Percentiles rank a stretch among this genome's conserved stretches.
Conservation (phyloP, 129 eudicot species). For the Artemisia tridentata region DNA sequence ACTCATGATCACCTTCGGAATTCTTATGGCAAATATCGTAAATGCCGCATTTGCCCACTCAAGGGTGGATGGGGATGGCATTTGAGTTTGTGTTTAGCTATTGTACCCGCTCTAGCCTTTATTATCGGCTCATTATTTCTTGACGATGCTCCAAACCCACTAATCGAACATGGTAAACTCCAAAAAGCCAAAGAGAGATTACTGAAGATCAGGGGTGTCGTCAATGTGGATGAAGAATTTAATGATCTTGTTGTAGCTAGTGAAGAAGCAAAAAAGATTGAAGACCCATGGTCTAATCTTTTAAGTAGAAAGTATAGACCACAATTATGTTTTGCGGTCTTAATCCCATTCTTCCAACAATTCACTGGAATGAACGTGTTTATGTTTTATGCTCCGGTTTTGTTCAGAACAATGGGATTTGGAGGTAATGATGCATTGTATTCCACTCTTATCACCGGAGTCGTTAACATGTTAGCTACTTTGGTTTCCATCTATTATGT, state of each 20-base stretch:
- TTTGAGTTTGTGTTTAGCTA: slow-evolving; percentile 42
- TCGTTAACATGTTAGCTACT: slow-evolving; percentile 38
- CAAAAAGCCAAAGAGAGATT: slow-evolving; percentile 36
- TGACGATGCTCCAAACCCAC: slow-evolving; percentile 52
- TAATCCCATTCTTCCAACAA: slow-evolving; percentile 51
- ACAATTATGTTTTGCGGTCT: slow-evolving; percentile 36
- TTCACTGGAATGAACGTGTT: slow-evolving; percentile 57
- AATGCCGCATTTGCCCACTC: slow-evolving; percentile 30
- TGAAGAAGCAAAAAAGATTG: slow-evolving; percentile 29
- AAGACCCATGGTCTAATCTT: slow-evolving; percentile 45
- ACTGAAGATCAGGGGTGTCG: slow-evolving; percentile 32
- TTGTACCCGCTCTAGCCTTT: slow-evolving; percentile 44
- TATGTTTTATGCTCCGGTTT: slow-evolving; percentile 59
- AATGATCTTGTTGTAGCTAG: slow-evolving; percentile 44
- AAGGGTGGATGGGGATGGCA: slow-evolving; percentile 42
- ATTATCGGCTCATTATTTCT: slow-evolving; percentile 38
- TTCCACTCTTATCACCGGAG: slow-evolving; percentile 48
- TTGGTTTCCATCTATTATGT: slow-evolving; percentile 33
- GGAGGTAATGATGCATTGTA: slow-evolving; percentile 39
- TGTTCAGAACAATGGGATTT: slow-evolving; percentile 56
- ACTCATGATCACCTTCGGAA: slow-evolving; percentile 47
- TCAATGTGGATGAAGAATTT: slow-evolving; percentile 42
- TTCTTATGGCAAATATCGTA: slow-evolving; percentile 41
- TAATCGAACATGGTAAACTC: slow-evolving; percentile 37
- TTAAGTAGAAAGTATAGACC: slow-evolving; percentile 44